Conservation (phyloP, 2,329 filamentous ascomycete genomes). For the Tolypocladium capitatum region DNA sequence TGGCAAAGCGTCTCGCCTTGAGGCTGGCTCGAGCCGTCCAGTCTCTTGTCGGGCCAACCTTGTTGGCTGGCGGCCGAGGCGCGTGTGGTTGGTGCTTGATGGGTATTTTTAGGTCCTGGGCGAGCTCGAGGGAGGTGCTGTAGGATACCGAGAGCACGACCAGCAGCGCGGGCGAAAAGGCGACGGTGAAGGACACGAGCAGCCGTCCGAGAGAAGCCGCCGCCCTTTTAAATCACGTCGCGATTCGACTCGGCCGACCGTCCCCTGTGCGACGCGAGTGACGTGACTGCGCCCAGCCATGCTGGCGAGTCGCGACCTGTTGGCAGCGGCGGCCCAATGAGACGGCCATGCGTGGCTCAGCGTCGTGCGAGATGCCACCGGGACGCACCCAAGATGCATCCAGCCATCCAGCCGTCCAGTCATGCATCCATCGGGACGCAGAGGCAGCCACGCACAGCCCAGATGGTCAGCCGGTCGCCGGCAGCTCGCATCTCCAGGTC, state of each 20-base stretch:
- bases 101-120: background rate
- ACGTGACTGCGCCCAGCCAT: background rate
- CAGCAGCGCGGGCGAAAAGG: background rate
- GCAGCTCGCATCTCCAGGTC: background rate
- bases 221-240: background rate
- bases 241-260: background rate
- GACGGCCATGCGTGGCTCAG: conserved; percentile 1
- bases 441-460: background rate
- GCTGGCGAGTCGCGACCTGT: background rate
- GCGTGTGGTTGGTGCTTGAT: background rate
- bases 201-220: background rate
- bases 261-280: background rate
- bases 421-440: background rate
- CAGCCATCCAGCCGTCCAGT: background rate
- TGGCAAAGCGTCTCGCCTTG: too few species aligned
- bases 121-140: background rate
- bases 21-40: background rate
- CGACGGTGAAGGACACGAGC: background rate
- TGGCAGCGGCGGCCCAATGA: background rate
- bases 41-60: background rate
- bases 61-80: background rate
- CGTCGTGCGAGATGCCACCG: background rate
- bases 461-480: background rate
- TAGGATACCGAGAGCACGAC: background rate
- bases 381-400: background rate